Evolutionary conservation across 83 land plant genomes (phyloP).

Genomic region (Picea abies): DNA sequence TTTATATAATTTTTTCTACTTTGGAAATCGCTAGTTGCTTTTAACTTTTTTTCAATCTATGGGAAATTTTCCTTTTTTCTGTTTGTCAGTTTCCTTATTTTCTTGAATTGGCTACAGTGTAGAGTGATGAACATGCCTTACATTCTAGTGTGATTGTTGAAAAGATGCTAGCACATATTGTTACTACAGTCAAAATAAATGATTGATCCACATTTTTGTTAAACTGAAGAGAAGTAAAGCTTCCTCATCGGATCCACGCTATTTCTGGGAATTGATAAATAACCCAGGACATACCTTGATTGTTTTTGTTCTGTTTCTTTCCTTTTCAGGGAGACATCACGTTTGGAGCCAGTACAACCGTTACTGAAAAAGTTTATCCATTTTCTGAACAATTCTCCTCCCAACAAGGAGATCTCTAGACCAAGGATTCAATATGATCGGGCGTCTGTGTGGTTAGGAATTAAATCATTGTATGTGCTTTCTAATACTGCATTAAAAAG

Average conservation of each 20-base stretch:
- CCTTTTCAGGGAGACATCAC: slow-evolving; percentile 56
- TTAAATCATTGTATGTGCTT: slow-evolving; percentile 70
- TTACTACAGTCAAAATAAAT: not conserved
- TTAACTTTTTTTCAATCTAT: no score
- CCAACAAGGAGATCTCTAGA: slow-evolving; percentile 42
- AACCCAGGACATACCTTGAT: not conserved
- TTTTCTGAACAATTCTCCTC: slow-evolving; percentile 54
- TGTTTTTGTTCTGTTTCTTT: not conserved
- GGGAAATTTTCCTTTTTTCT: not conserved
- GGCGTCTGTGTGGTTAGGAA: slow-evolving; percentile 79
- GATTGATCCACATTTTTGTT: not conserved
- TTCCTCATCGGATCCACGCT: not conserved
- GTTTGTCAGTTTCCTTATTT: not conserved
- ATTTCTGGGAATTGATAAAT: not conserved
- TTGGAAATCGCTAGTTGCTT: not conserved
- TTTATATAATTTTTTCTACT: not conserved
- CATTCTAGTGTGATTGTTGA: not conserved
- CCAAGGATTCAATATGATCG: slow-evolving; percentile 70
- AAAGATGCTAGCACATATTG: not conserved
- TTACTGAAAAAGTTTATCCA: slow-evolving; percentile 72
- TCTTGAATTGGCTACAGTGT: not conserved
- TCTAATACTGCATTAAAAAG: not conserved
- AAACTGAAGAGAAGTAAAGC: not conserved
- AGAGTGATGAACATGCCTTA: not conserved
- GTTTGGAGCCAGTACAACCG: slow-evolving; percentile 85